Conservation (phyloP, 1,284 basidiomycete species). For the Cutaneotrichosporon sp. region DNA sequence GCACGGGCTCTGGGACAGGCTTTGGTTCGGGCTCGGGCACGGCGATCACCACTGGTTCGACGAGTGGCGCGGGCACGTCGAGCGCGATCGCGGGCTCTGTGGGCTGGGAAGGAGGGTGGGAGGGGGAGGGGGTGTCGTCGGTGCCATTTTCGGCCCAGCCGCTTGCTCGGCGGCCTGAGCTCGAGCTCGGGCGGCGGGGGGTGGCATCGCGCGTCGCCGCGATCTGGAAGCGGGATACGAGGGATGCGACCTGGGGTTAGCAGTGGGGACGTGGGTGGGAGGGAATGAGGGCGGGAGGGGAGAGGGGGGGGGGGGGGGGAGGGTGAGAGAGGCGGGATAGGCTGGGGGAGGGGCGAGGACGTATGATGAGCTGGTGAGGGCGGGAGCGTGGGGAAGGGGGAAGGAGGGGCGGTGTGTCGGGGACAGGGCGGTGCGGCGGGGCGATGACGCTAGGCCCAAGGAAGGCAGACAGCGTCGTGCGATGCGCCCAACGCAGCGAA, state of each 20-base stretch:
- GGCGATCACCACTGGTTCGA: conserved; percentile 2
- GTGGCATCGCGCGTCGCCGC: conserved; percentile 26
- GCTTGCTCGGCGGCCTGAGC: conserved; percentile 8
- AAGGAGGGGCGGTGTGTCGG: too few species aligned
- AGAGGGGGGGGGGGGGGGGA: background rate
- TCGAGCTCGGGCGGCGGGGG: conserved; percentile 19
- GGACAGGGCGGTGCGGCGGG: too few species aligned
- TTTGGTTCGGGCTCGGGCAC: conserved; percentile 1
- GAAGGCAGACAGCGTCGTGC: too few species aligned
- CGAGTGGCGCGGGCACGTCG: background rate
- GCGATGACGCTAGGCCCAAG: too few species aligned
- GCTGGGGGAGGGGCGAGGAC: background rate
- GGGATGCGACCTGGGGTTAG: conserved; percentile 24
- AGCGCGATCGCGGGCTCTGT: background rate
- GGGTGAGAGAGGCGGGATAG: background rate
- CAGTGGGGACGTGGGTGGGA: background rate
- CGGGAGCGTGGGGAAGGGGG: too few species aligned
- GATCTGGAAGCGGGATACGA: conserved; percentile 29
- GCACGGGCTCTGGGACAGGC: background rate
- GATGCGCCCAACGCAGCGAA: background rate
- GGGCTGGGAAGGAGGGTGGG: background rate
- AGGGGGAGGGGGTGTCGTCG: background rate
- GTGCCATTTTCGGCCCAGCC: background rate
- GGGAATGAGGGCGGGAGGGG: background rate
- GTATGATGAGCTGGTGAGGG: too few species aligned